phyloP scores from a whole-genome alignment of 2,329 filamentous ascomycete genomes.

The Penicillium sp. region DNA sequence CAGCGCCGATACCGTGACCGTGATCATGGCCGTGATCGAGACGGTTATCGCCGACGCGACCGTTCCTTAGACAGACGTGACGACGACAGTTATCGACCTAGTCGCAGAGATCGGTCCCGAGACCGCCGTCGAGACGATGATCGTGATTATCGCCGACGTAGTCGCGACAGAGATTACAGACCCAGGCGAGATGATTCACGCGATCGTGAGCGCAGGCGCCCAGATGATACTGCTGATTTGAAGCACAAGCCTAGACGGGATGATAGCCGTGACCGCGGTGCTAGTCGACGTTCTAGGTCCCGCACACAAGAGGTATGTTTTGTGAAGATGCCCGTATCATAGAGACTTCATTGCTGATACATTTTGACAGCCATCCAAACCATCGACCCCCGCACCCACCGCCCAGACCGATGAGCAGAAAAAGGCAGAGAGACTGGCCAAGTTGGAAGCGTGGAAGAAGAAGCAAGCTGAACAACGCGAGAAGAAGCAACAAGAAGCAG shows the following conservation, averaged over 20 bases:
- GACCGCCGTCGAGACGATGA: constrained; percentile 66
- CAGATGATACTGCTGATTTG: constrained; percentile 74
- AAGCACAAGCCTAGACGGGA: constrained; percentile 68
- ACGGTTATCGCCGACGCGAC: constrained; percentile 68
- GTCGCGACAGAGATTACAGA: constrained; percentile 71
- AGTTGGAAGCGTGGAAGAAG: constrained; percentile 89
- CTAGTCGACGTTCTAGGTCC: constrained; percentile 18
- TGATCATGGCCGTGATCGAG: constrained; percentile 61
- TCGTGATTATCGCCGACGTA: constrained; percentile 63
- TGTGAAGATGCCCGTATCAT: not conserved
- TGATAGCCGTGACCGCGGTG: constrained; percentile 62
- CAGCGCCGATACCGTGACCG: constrained; percentile 58
- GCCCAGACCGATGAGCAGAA: constrained; percentile 72
- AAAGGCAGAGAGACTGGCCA: constrained; percentile 78
- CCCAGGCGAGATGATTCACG: constrained; percentile 74
- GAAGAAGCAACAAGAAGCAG: constrained; percentile 70
- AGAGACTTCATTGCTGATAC: constrained; percentile 6
- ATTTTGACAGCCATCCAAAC: constrained; percentile 56
- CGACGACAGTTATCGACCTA: constrained; percentile 66
- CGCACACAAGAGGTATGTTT: constrained; percentile 63
- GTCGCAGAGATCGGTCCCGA: constrained; percentile 64
- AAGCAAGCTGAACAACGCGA: constrained; percentile 77
- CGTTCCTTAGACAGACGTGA: constrained; percentile 63
- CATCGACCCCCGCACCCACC: constrained; percentile 48
- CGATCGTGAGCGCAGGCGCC: constrained; percentile 66